Evolutionary conservation across 108 stramenopile species (phyloP), one percentile per base, ranked within the genome.

Genomic region (Conticribra guillardii): DNA sequence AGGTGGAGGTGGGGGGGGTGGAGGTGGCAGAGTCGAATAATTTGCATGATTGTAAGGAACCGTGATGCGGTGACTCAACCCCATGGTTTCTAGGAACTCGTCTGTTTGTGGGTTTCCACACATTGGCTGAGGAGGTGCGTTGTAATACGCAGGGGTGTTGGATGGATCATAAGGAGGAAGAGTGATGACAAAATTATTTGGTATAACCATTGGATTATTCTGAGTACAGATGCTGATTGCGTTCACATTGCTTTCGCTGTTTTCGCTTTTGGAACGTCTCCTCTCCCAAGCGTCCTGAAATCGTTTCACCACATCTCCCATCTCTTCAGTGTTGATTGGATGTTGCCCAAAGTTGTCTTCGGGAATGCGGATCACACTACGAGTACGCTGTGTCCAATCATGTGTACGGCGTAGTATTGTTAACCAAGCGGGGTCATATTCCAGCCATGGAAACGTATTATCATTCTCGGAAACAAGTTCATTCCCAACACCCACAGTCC

Each of bases 41-140:
- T 18, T 46, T 58, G 23, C 29, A 18, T 24, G 33, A 54, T 54
- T 69, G 60, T 74, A 96, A 32, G 92, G 91, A 51, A 91, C 73
- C 7, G 95, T 96, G 0, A 90, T 71, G 9, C 75, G 71, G 66
- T 98, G 97, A n/a, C 74, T 66, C 55, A 96, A 64, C 3, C 86
- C 92, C 23, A 98, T 69, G 29, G 87, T 79, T 8, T 69, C 33
- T 57, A 98, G 66, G 11, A 98, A 69, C 27, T 68, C 53, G 78
- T 98, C 97, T 0, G 96, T 98, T 59, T 96, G 96, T n/a, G 95
- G 97, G 81, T 96, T 98, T 14, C 97, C 97, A 59, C 92, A 82
- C 54, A 62, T 62, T 21, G 71, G 72, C 9, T 78, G 64, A 17
- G 90, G 84, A 41, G 69, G 75, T n/a, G n/a, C n/a, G 31, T 62